phyloP scores from a whole-genome alignment of 306 rosid species.

The Gillenia trifoliata region DNA sequence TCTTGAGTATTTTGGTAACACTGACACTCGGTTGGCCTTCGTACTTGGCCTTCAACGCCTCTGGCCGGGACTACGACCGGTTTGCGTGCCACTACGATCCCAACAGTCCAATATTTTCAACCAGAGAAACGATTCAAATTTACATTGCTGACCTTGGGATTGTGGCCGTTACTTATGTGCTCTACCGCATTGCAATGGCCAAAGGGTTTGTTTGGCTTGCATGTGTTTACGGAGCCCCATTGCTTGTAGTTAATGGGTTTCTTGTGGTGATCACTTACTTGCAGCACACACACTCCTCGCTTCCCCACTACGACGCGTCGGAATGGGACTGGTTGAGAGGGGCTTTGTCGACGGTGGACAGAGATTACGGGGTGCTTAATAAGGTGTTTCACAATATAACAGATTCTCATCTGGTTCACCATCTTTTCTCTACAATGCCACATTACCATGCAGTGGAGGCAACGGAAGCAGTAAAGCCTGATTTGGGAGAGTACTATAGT shows the following conservation, averaged over 20 bases:
- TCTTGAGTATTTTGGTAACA: constrained; percentile 27
- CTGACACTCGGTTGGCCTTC: constrained; percentile 72
- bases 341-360: constrained; percentile 61
- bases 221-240: constrained; percentile 47
- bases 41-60: constrained; percentile 59
- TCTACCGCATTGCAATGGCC: constrained; percentile 25
- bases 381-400: constrained; percentile 70
- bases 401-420: constrained; percentile 68
- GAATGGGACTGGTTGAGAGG: constrained; percentile 92
- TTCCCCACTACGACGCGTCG: constrained; percentile 65
- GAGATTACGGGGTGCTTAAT: constrained; percentile 62
- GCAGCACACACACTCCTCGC: constrained; percentile 68
- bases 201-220: constrained; percentile 49
- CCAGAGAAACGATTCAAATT: constrained; percentile 40
- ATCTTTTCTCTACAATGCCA: constrained; percentile 70
- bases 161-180: constrained; percentile 20
- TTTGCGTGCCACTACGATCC: constrained; percentile 65
- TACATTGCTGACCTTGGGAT: constrained; percentile 44
- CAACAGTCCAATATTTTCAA: constrained; percentile 54
- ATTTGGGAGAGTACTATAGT: constrained; percentile 48
- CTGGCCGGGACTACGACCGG: constrained; percentile 48
- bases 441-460: constrained; percentile 81
- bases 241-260: constrained; percentile 52
- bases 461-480: constrained; percentile 50
- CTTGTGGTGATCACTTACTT: constrained; percentile 59